Base-by-base conservation (phyloP, 2,329 filamentous ascomycete species). In the Teratosphaeria epicoccoides region DNA sequence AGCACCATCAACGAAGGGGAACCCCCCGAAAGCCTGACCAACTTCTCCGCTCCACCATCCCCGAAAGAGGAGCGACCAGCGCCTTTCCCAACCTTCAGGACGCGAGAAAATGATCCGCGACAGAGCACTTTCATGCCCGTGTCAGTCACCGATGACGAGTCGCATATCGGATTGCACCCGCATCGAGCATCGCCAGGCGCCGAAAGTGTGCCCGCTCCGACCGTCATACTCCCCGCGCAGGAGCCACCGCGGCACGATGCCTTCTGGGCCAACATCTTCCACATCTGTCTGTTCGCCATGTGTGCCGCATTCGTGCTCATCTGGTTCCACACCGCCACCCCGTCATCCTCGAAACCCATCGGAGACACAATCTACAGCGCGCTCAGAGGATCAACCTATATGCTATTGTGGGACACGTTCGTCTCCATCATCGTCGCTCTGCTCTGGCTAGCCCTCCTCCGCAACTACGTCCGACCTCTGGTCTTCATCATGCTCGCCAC, bases 341-440 rank as follows among this genome's bases (percentile, higher is more conserved):
- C 86, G 4, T 73, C 73, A 49, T 76, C 76, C 50, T 86, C 86
- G 64, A 78, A 79, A 54, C 84, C 85, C 1, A 79, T 94, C 52
- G 91, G 90, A 12, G 93, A 98, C 68, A 96, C 91, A 1, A 88
- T 98, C 53, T 98, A 98, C 69, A 88, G 86, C 12, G 89, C 88
- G 4, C 73, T 98, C 29, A 84, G 87, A 60, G 82, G 83, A 48
- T 96, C 90, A 0, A 93, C 94, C 63, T 84, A 93, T 64, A 84
- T 97, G 58, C 81, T 98, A 43, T 87, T 88, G 1, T 82, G 93
- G 49, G 94, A 97, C 70, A 97, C 93, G 0, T 68, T 97, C 17
- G 84, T 96, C n/a, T 86, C 93, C 0, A 75, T 96, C 37, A 74
- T 94, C 29, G 87, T 97, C 20, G 91, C 91, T 1, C 75, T 96